Conservation (phyloP, 805 yeast genomes). For the Saccharomycopsis javanensis region DNA sequence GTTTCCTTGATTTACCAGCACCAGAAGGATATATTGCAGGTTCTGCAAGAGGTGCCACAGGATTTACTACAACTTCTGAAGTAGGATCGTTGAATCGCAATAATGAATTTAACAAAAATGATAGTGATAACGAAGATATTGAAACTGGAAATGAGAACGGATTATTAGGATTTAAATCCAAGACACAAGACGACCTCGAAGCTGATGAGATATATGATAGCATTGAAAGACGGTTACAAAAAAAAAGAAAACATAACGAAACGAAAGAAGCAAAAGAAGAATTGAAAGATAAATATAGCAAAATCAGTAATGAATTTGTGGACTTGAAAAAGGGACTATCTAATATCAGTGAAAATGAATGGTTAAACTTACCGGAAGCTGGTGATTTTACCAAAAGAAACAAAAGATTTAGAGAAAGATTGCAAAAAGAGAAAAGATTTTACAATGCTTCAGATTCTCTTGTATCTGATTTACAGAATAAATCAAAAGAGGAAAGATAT, state of each 20-base stretch:
- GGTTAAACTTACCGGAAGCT: conserved; percentile 81
- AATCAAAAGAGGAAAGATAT: conserved; percentile 17
- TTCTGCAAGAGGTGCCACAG: conserved; percentile 89
- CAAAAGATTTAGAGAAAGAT: conserved; percentile 56
- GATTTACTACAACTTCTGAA: conserved; percentile 81
- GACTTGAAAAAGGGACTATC: conserved; percentile 59
- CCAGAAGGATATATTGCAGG: conserved; percentile 92
- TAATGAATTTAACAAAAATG: conserved; percentile 21
- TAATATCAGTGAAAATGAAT: conserved; percentile 53
- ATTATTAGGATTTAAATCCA: conserved; percentile 21
- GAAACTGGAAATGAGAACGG: conserved; percentile 27
- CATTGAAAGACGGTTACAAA: conserved; percentile 48
- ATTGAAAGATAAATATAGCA: conserved; percentile 17
- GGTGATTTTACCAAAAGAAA: conserved; percentile 77
- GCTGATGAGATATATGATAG: conserved; percentile 62
- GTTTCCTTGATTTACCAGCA: conserved; percentile 74
- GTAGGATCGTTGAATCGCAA: conserved; percentile 27
- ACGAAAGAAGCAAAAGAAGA: conserved; percentile 21
- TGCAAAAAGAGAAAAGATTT: conserved; percentile 53
- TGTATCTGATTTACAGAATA: conserved; percentile 28
- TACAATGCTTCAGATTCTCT: conserved; percentile 80
- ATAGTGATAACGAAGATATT: conserved; percentile 21
- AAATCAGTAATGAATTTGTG: conserved; percentile 46
- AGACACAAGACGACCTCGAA: conserved; percentile 56
- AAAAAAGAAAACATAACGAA: conserved; percentile 24